These are phyloP conservation scores for Rhododendron molle DNA, from an alignment of 148 eudicot genomes.

Conservation along the genomic window DNA sequence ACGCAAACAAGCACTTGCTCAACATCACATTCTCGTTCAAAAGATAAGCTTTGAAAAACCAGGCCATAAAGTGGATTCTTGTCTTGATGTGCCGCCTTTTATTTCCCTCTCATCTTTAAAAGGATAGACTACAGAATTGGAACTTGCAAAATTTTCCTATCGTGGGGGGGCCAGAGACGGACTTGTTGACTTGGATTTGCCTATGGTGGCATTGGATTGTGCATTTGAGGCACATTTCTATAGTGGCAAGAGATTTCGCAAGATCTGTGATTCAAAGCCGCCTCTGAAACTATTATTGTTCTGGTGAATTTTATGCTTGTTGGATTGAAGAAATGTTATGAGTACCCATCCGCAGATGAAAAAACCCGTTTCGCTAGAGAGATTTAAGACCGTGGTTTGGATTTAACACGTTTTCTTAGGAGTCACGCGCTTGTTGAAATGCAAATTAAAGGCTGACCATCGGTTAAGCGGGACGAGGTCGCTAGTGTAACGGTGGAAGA, in stretches of 20 bases:
- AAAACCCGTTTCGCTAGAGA: background rate
- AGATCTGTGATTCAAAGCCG: background rate
- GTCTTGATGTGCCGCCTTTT: slow-evolving; percentile 6
- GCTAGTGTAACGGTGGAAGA: background rate
- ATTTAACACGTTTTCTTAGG: background rate
- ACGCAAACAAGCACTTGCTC: background rate
- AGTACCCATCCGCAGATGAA: background rate
- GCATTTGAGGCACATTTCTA: background rate
- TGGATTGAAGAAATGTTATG: background rate
- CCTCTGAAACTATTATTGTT: background rate
- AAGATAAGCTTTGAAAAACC: background rate
- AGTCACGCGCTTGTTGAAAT: background rate
- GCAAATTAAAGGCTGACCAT: background rate
- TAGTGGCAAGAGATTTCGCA: background rate
- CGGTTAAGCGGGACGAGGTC: background rate
- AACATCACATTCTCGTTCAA: background rate
- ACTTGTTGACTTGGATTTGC: background rate
- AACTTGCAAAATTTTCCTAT: background rate
- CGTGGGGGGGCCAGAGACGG: background rate
- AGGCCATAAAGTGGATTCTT: slow-evolving; percentile 1
- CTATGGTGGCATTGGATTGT: background rate
- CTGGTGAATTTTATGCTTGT: background rate
- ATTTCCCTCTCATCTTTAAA: background rate
- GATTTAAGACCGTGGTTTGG: background rate
- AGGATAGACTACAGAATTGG: background rate